phyloP scores from a whole-genome alignment of 805 yeast genomes.

The Ogataea pignaliae region DNA sequence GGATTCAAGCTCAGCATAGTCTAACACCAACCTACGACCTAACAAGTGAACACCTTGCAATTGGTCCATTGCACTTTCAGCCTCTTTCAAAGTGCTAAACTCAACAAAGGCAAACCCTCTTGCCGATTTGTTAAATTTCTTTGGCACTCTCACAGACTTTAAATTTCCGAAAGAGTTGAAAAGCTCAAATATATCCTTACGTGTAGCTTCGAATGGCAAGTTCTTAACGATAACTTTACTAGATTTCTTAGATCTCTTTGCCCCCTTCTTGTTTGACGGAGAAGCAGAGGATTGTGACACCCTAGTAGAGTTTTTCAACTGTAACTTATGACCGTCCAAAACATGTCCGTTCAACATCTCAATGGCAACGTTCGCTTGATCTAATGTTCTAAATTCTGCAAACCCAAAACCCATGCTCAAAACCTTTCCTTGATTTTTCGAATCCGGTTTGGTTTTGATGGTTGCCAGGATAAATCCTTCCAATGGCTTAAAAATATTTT shows the following conservation, averaged over 20 bases:
- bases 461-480: constrained; percentile 80
- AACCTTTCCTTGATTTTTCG: constrained; percentile 60
- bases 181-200: constrained; percentile 87
- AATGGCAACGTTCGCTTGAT: constrained; percentile 75
- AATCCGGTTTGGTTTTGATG: constrained; percentile 84
- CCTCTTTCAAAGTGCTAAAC: constrained; percentile 80
- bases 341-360: constrained; percentile 67
- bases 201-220: constrained; percentile 92
- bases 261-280: constrained; percentile 20
- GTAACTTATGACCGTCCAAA: constrained; percentile 86
- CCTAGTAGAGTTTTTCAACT: constrained; percentile 84
- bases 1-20: constrained; percentile 81
- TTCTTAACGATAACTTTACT: constrained; percentile 90
- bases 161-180: constrained; percentile 94
- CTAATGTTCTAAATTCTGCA: constrained; percentile 78
- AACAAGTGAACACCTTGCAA: constrained; percentile 93
- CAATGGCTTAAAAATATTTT: constrained; percentile 59
- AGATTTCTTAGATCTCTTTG: constrained; percentile 39
- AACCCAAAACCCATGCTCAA: constrained; percentile 98
- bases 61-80: constrained; percentile 90
- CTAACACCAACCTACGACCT: constrained; percentile 92
- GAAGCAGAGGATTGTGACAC: constrained; percentile 39
- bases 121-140: constrained; percentile 90
- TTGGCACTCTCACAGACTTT: constrained; percentile 92
- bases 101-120: constrained; percentile 99